A percentile compares a stretch with the other conserved stretches of the same genome.
Evolutionary conservation across 345 rosid genomes (phyloP).

Genomic region (rapeseed (Brassica napus)): DNA sequence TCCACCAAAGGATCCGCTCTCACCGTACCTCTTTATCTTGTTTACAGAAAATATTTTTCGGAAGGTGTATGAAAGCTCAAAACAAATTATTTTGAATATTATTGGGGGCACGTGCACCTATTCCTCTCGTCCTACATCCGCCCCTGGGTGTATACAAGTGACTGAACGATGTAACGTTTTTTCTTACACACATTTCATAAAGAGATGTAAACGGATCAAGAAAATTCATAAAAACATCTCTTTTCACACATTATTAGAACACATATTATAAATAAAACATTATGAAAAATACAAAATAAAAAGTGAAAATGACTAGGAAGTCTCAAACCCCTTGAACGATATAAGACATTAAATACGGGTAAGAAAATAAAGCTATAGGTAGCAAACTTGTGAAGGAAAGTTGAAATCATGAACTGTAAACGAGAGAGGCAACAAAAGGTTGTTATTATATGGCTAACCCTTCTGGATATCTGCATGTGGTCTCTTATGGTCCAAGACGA

Average conservation of each 20-base stretch:
- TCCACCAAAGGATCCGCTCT: too few relatives aligned
- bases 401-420: constrained; percentile 3
- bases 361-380: constrained; percentile 7
- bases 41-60: too few relatives aligned
- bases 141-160: too few relatives aligned
- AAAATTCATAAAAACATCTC: not conserved
- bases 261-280: not conserved
- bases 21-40: too few relatives aligned
- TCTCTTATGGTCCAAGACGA: constrained; percentile 76
- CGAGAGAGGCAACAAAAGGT: constrained; percentile 13
- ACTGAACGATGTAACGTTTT: not conserved
- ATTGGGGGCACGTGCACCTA: too few relatives aligned
- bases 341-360: constrained; percentile 5
- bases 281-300: not conserved
- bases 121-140: too few relatives aligned
- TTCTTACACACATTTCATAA: not conserved
- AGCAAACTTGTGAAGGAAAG: constrained; percentile 5
- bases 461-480: constrained; percentile 15
- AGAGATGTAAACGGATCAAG: not conserved
- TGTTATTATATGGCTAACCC: constrained; percentile 12
- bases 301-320: constrained; percentile 7
- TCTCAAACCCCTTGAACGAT: not conserved
- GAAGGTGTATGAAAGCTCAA: too few relatives aligned
- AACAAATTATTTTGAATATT: too few relatives aligned
- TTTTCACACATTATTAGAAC: not conserved